Conservation (phyloP, 129 eudicot species). For the Helianthus tuberosus region DNA sequence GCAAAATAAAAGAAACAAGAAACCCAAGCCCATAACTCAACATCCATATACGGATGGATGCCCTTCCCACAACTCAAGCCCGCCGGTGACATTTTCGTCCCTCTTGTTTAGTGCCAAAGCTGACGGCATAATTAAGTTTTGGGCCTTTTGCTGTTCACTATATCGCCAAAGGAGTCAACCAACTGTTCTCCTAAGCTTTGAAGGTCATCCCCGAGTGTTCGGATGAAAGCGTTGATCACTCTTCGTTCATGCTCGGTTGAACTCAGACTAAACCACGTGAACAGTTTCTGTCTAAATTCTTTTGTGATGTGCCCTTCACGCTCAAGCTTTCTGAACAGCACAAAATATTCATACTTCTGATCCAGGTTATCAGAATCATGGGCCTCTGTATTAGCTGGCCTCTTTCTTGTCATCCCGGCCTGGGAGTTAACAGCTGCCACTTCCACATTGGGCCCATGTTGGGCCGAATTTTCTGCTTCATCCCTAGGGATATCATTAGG, state of each 20-base stretch:
- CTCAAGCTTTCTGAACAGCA: slow-evolving; percentile 75
- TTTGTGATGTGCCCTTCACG: slow-evolving; percentile 60
- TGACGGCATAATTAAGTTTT: not conserved
- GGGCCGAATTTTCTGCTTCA: slow-evolving; percentile 55
- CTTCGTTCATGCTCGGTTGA: slow-evolving; percentile 83
- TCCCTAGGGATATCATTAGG: slow-evolving; percentile 60
- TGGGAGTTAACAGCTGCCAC: slow-evolving; percentile 60
- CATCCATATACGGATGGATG: too few species aligned
- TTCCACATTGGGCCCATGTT: slow-evolving; percentile 42
- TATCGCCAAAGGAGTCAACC: slow-evolving; percentile 80
- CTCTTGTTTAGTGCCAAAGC: slow-evolving; percentile 44
- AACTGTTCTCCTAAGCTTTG: slow-evolving; percentile 83
- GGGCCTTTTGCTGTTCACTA: slow-evolving; percentile 36
- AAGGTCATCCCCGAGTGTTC: slow-evolving; percentile 71
- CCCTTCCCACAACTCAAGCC: too few species aligned
- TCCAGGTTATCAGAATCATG: slow-evolving; percentile 61
- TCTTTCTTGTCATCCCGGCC: slow-evolving; percentile 41
- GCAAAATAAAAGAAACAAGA: too few species aligned
- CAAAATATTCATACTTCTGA: slow-evolving; percentile 29
- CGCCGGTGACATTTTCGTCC: not conserved
- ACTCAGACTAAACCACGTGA: slow-evolving; percentile 89
- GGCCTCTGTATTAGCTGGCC: slow-evolving; percentile 53
- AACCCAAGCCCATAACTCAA: too few species aligned
- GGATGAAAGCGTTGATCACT: slow-evolving; percentile 81
- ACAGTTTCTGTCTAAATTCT: slow-evolving; percentile 71